phyloP scores from a whole-genome alignment of 78 protist genomes.

The Dictyostelium brefeldianum region DNA sequence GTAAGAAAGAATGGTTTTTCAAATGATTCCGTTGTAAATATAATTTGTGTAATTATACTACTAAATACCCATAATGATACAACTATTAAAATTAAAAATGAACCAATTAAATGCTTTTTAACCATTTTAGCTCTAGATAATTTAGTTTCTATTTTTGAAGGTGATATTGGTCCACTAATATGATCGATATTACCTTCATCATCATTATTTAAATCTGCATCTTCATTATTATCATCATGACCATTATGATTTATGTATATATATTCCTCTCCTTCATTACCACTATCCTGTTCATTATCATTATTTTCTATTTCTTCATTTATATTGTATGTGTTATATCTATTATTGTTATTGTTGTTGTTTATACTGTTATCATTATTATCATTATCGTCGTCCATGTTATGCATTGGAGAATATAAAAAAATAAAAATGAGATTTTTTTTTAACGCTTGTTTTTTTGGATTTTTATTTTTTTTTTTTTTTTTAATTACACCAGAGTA shows the following conservation, averaged over 20 bases:
- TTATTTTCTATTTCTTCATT: background rate
- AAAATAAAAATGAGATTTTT: too few species aligned
- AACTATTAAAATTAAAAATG: slow-evolving; percentile 33
- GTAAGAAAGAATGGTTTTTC: slow-evolving; percentile 73
- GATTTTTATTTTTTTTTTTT: too few species aligned
- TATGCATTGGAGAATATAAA: too few species aligned
- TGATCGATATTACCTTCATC: background rate
- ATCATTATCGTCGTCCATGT: too few species aligned
- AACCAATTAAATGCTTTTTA: slow-evolving; percentile 59
- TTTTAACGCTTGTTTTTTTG: too few species aligned
- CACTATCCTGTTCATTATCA: background rate
- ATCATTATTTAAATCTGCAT: background rate
- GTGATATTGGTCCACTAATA: background rate
- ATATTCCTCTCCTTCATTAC: background rate
- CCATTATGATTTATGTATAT: background rate
- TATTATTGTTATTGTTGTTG: too few species aligned
- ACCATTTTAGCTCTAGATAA: background rate
- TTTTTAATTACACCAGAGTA: too few species aligned
- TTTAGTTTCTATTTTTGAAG: background rate
- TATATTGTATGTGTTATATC: too few species aligned
- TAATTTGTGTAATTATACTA: slow-evolving; percentile 46
- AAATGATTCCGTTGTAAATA: slow-evolving; percentile 45
- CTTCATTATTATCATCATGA: background rate
- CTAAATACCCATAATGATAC: slow-evolving; percentile 73
- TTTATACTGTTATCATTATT: too few species aligned